Percentiles rank a stretch among this genome's conserved stretches.
Evolutionary conservation across 495 filamentous ascomycete species (phyloP).

Genomic region (Trypethelium eluteriae): DNA sequence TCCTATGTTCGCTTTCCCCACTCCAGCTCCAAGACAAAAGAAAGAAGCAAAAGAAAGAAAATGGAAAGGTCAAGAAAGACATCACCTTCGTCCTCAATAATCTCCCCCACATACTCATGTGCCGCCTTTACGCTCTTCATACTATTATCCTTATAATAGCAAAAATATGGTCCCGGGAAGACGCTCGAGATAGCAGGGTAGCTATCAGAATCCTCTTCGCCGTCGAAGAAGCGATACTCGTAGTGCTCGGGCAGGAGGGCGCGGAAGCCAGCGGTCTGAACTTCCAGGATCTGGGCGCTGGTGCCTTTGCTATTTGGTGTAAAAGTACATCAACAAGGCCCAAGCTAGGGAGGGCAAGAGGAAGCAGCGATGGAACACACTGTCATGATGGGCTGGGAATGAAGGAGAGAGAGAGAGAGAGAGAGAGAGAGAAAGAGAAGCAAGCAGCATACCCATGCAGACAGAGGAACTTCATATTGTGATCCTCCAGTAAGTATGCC

Average conservation of each 20-base stretch:
- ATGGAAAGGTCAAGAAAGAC: neutral
- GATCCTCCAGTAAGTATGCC: slow-evolving; percentile 1
- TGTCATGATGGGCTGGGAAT: neutral
- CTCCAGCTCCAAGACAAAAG: neutral
- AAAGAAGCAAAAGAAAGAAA: neutral
- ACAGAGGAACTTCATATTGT: slow-evolving; percentile 11
- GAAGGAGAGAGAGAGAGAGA: neutral
- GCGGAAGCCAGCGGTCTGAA: slow-evolving; percentile 7
- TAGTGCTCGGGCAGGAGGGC: slow-evolving; percentile 13
- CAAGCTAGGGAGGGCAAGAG: neutral
- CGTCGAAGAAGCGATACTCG: slow-evolving; percentile 10
- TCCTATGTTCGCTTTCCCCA: neutral
- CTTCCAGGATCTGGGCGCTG: slow-evolving; percentile 5
- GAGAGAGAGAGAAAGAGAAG: neutral
- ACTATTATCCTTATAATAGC: slow-evolving; percentile 11
- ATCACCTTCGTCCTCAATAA: slow-evolving; percentile 10
- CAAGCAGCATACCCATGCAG: slow-evolving; percentile 10
- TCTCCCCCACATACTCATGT: slow-evolving; percentile 8
- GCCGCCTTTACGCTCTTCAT: slow-evolving; percentile 9
- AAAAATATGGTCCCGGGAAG: slow-evolving; percentile 9
- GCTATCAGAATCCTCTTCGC: slow-evolving; percentile 8
- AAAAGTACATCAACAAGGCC: neutral
- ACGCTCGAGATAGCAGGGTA: slow-evolving; percentile 8
- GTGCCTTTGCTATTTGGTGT: slow-evolving; percentile 9
- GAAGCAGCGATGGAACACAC: neutral